Evolutionary conservation across 2,329 filamentous ascomycete genomes (phyloP).

Genomic region (Microsporum ferrugineum): DNA sequence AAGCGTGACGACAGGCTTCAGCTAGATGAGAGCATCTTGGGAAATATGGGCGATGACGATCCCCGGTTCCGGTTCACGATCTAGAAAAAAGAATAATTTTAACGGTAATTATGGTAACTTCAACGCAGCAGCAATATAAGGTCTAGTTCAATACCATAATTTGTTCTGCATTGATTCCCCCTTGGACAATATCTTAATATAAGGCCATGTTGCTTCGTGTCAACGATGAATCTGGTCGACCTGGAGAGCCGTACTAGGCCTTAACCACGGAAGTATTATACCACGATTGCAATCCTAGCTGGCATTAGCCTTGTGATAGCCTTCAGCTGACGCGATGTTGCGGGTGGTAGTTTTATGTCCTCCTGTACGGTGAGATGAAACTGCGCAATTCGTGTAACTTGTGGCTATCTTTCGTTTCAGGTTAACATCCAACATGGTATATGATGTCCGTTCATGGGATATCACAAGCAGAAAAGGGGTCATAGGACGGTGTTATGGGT

Average conservation of each 20-base stretch:
- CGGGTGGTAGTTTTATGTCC: neutral
- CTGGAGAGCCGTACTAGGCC: too few relatives aligned
- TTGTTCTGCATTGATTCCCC: neutral
- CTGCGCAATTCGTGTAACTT: neutral
- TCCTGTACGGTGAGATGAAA: neutral
- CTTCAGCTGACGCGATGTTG: neutral
- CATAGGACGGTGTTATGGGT: neutral
- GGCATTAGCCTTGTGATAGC: neutral
- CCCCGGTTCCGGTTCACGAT: conserved; percentile 26
- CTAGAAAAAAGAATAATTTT: conserved; percentile 8
- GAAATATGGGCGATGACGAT: conserved; percentile 26
- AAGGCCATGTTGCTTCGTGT: neutral
- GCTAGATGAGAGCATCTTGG: conserved; percentile 18
- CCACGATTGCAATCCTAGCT: neutral
- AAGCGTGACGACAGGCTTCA: conserved; percentile 19
- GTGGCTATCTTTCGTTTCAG: neutral
- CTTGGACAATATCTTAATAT: neutral
- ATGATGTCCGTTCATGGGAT: neutral
- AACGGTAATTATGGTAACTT: neutral
- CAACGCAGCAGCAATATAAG: neutral
- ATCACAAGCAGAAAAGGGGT: neutral
- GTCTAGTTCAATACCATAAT: neutral
- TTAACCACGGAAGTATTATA: too few relatives aligned
- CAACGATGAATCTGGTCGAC: neutral
- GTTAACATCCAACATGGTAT: neutral